Base-by-base conservation (phyloP, 139 green algal species). In the Chara braunii region DNA sequence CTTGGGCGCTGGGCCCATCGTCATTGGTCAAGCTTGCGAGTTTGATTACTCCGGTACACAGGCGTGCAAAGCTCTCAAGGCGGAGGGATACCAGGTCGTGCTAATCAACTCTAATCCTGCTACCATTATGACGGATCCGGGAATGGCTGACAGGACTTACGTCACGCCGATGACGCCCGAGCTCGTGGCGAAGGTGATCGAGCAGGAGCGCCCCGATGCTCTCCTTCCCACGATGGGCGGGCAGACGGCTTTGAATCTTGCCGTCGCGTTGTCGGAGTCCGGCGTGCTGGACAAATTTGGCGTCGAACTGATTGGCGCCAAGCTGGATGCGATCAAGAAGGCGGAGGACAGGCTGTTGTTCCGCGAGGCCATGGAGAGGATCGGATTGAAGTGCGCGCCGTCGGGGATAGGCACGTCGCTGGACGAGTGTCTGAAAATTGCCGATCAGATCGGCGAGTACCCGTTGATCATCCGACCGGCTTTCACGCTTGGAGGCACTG, bases 71-170 rank as follows among this genome's bases (percentile, higher is more conserved):
- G 85, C 94, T 0, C 86, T 99, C 31, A 94, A 86, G 85, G 88
- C 53, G 34, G 90, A 97, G 68, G 94, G 94, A 18, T 99, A 99
- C 79, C 63, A 80, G 18, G 88, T 99, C 5, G 80, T 99, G 5
- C 83, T 99, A 34, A 61, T 99, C 24, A 99, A 98, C 85, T 94
- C 85, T 60, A 99, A 99, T 80, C 94, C 94, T 79, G 93, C 93
- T 22, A 99, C 94, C 36, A 99, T 99, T 77, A 99, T 99, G 94
- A 99, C 93, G 1, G 94, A 99, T 74, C 94, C 94, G 5, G 89
- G 84, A 43, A 97, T 92, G 43, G 94, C 93, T 1, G 88, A 96
- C 56, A 78, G 89, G 44, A 99, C 93, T 1, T 98, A 97, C 79
- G 85, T 99, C 23, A 86, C 92, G 1, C 94, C 94, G 44, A 99